Base-by-base conservation (phyloP, 768 basidiomycete genomes). In the Trametes maxima region DNA sequence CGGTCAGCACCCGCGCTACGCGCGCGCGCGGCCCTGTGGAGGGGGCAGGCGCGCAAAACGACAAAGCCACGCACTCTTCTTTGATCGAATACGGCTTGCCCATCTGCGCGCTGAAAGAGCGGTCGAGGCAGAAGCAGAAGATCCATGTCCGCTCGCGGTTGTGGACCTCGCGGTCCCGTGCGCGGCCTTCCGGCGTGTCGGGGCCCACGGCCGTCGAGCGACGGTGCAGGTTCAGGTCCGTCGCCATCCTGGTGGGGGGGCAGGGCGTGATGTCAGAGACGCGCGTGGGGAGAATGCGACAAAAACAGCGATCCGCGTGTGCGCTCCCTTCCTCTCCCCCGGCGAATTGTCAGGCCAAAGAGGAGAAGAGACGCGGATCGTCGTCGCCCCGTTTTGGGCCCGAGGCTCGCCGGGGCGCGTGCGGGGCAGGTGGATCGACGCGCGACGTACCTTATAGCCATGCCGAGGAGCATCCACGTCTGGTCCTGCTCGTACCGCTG, bases 61-160 rank as follows among this genome's bases (percentile, higher is more conserved):
- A 39, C 48, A 43, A 14, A 47, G 19, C 47, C 25, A 82, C 92
- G 67, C 71, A 94, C 92, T 99, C 96, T 75, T 98, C 96, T 71
- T 89, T 87, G 66, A 98, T 88, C 2, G 89, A 86, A 70, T 92
- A 87, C 3, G 96, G 96, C 76, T 97, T 98, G 45, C 95, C 95
- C 94, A 98, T 94, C 75, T 96, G 95, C 0, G 95, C 92, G 66
- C 94, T 92, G 60, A 90, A 82, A 67, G 94, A 96, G 63, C 94
- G 82, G 72, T 98, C 95, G 36, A 97, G 80, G 58, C 83, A 83
- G 72, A 87, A 95, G 68, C 92, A 94, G 60, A 94, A 74, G 51
- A 97, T 78, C 97, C 97, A 99, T 10, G 94, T 94, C 49, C 97
- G 79, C 75, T 98, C 95, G 46, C 97, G 85, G 73, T 98, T 99